Base-by-base conservation (phyloP, 2,329 filamentous ascomycete species). In the Trichoderma brevicompactum region DNA sequence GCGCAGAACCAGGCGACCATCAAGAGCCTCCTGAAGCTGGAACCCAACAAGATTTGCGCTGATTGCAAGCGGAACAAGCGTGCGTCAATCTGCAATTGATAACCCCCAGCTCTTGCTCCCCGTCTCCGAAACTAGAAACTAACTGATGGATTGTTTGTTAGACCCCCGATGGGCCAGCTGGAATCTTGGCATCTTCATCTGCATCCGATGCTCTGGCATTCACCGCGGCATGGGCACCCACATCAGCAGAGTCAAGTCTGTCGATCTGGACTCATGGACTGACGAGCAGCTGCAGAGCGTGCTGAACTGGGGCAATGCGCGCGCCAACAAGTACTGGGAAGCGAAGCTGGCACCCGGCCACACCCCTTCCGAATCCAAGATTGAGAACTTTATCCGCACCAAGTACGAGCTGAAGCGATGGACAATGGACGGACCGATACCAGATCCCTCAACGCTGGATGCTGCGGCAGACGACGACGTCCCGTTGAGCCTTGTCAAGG, bases 21-120 rank as follows among this genome's bases (percentile, higher is more conserved):
- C 79, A 98, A 98, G 84, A 93, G 87, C 76, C 86, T 99, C 72
- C 84, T 98, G 77, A 99, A 98, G 82, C 82, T 99, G 71, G 94
- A 98, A 75, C 82, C 88, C 68, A 99, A 99, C 83, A 99, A 99
- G 83, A 88, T 91, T 76, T 99, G 95, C 83, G 92, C 94, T 67
- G 95, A 99, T 79, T 99, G 95, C 87, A 99, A 99, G 84, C 89
- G 91, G 78, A 99, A 98, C 83, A 99, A 98, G 79, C 95, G 94
- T 96, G 79, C 71, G 89, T 81, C 41, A 34, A 49, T 23, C 49
- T 32, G 10, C 3, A 36, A 34, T n/a, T 2, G 7, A 12, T 46
- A n/a, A 8, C 3, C 3, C 7, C 34, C 28, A 1, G 3, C 12
- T 4, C 3, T 43, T 36, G 10, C 8, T 38, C 6, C 28, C 12